Conservation (phyloP, 2,329 filamentous ascomycete species). For the Aspergillus sclerotialis region DNA sequence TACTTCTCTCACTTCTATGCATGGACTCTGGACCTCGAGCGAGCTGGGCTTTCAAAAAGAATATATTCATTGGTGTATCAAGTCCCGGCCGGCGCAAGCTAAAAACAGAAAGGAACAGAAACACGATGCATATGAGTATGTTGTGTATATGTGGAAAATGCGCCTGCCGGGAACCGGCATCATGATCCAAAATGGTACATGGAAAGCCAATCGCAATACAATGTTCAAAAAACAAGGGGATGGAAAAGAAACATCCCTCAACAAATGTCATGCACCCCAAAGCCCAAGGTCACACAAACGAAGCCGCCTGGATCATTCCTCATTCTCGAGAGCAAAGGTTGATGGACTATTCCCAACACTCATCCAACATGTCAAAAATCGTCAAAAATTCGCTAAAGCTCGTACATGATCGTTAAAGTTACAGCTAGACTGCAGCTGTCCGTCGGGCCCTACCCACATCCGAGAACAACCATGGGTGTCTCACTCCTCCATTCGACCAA, state of each 20-base stretch:
- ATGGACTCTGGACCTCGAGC: no score
- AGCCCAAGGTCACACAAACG: constrained; percentile 3
- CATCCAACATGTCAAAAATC: constrained; percentile 18
- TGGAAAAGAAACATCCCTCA: constrained; percentile 2
- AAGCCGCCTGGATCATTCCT: constrained; percentile 7
- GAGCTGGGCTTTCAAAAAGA: no score
- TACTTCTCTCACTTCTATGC: no score
- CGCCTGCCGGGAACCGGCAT: constrained; percentile 3
- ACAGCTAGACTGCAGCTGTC: constrained; percentile 13
- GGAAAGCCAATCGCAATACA: not conserved
- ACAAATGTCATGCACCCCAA: not conserved
- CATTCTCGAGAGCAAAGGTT: constrained; percentile 17
- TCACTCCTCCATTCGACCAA: constrained; percentile 92
- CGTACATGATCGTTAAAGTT: constrained; percentile 30
- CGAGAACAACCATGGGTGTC: constrained; percentile 1
- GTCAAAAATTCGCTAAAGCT: constrained; percentile 29
- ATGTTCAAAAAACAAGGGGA: constrained; percentile 2
- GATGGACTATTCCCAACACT: constrained; percentile 16
- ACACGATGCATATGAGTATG: not conserved
- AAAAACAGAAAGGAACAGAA: not conserved
- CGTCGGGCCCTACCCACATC: constrained; percentile 1
- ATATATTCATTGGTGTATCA: no score
- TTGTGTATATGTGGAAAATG: constrained; percentile 5
- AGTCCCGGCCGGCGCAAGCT: no score
- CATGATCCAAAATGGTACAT: constrained; percentile 2